Base-by-base conservation (phyloP, 2,329 filamentous ascomycete species). In the Samsoniella hepiali region DNA sequence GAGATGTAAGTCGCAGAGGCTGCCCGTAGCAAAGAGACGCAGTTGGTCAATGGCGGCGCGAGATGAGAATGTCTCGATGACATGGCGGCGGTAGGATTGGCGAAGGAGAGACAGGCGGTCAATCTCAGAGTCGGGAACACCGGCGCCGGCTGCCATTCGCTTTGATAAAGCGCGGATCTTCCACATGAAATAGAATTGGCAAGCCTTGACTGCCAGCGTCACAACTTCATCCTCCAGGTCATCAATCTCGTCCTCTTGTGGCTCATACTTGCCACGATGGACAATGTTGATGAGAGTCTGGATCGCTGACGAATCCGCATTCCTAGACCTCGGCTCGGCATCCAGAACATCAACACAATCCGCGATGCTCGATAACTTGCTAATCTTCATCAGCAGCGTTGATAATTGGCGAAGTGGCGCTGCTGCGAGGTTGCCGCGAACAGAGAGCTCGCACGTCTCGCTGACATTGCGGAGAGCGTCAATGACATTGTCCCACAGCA, bases 171-270 rank as follows among this genome's bases (percentile, higher is more conserved):
- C 80, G 60, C 86, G 84, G 29, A 90, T 84, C 72, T 95, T 94
- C 95, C 95, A 99, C 87, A 96, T 91, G 73, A 97, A 96, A 77
- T 97, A 98, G 76, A 96, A 92, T 54, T 93, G 83, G 58, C 90
- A 82, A 2, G 88, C 83, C 67, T 90, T 89, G 70, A 96, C 90
- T 36, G 92, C 89, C 69, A 88, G 89, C 2, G 86, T 82, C 7
- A 92, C 88, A 50, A 95, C 81, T 67, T 91, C 88, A 68, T 95
- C 91, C 74, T 98, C 94, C 13, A 91, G 79, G 50, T 87, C 87
- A 66, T 93, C 90, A 32, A 88, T 82, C 15, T 90, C 88, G 50
- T 88, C 85, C 62, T 92, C 86, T 3, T 87, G 79, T 61, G 89
- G 87, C 59, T 85, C 82, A 51, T 88, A 86, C 58, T 88, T 82